Conservation (phyloP, 2,329 filamentous ascomycete species). For the Aspergillus nomiae region DNA sequence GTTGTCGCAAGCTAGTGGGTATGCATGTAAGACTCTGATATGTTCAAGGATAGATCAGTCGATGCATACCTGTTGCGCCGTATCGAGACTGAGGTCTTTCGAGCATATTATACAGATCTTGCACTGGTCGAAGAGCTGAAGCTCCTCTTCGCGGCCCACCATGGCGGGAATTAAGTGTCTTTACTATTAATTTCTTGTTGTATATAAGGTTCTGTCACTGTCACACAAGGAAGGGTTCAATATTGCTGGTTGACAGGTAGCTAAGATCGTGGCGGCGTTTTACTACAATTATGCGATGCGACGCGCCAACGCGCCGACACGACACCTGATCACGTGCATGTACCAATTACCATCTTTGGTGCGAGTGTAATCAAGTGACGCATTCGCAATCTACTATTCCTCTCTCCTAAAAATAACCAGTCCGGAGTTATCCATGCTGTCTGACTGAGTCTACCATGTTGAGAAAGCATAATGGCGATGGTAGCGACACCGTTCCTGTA, state of each 20-base stretch:
- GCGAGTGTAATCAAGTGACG: no score
- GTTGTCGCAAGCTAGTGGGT: constrained; percentile 46
- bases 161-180: constrained; percentile 22
- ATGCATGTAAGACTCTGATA: background rate
- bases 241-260: background rate
- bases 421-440: background rate
- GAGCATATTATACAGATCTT: constrained; percentile 50
- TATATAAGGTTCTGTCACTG: background rate
- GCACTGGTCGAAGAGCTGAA: constrained; percentile 48
- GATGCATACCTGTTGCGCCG: constrained; percentile 43
- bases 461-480: background rate
- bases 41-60: background rate
- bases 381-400: background rate
- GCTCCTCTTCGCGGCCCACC: constrained; percentile 28
- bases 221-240: background rate
- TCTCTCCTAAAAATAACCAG: background rate
- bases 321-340: constrained; percentile 29
- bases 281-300: constrained; percentile 4
- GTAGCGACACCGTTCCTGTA: background rate
- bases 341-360: background rate
- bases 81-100: constrained; percentile 40
- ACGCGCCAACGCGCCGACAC: constrained; percentile 24
- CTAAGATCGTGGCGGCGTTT: background rate
- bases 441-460: background rate
- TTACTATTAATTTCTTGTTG: background rate